Conservation (phyloP, 345 rosid genomes). For the Acer saccharum region DNA sequence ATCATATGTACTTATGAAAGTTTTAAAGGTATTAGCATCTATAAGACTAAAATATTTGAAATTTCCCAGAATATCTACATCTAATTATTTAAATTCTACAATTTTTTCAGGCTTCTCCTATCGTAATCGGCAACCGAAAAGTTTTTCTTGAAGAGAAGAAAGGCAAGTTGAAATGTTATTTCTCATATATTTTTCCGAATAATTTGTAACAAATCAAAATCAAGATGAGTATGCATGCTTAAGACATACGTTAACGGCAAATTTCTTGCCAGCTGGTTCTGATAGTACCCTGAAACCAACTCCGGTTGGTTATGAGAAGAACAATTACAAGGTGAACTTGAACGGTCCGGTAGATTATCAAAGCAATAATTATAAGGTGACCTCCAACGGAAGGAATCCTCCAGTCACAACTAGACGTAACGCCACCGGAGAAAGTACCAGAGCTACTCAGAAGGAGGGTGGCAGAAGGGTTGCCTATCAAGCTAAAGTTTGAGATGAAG, state of each 20-base stretch:
- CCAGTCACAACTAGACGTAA: not conserved
- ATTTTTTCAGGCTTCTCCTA: slow-evolving; percentile 46
- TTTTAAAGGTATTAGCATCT: no score
- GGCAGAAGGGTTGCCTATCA: not conserved
- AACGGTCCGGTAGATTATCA: not conserved
- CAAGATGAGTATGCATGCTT: not conserved
- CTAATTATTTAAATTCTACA: not conserved
- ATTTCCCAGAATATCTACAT: not conserved
- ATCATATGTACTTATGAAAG: no score
- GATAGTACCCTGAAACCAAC: not conserved
- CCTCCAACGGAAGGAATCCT: not conserved
- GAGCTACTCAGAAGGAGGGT: not conserved
- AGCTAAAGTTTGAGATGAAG: not conserved
- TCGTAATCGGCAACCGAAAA: slow-evolving; percentile 53
- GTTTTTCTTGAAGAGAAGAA: slow-evolving; percentile 74
- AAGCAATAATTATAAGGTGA: not conserved
- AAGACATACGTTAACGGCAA: not conserved
- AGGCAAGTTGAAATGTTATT: slow-evolving; percentile 37
- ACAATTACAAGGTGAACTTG: not conserved
- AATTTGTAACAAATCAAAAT: no score
- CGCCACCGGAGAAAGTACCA: not conserved
- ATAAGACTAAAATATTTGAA: no score
- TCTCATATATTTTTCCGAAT: not conserved
- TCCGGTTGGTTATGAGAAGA: not conserved
- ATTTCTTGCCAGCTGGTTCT: not conserved